phyloP scores from a whole-genome alignment of 192 early-diverging fungal genomes.

The Umbelopsis isabellina region DNA sequence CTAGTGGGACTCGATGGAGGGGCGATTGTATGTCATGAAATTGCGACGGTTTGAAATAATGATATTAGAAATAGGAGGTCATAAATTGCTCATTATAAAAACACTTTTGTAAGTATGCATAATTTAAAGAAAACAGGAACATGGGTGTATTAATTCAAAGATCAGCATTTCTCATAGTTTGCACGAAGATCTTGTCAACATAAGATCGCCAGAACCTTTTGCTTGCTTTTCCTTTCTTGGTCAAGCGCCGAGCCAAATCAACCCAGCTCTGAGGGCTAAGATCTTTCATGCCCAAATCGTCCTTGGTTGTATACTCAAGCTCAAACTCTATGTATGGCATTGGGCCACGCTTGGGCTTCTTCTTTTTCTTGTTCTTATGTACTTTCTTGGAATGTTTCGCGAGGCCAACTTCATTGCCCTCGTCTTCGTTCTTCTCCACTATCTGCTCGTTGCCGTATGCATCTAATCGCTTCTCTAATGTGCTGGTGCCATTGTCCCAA shows the following conservation, averaged over 20 bases:
- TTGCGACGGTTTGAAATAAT: too few species aligned
- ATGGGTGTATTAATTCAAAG: neutral
- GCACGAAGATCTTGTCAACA: slow-evolving; percentile 40
- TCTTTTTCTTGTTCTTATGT: slow-evolving; percentile 34
- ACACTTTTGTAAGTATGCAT: neutral
- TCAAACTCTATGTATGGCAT: slow-evolving; percentile 36
- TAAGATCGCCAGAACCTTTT: slow-evolving; percentile 34
- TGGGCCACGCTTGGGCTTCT: slow-evolving; percentile 38
- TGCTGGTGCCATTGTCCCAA: too few species aligned
- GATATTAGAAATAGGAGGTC: neutral
- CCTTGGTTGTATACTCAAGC: slow-evolving; percentile 52
- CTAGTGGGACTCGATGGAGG: too few species aligned
- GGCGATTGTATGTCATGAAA: too few species aligned
- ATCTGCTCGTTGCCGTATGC: neutral
- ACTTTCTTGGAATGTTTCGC: neutral
- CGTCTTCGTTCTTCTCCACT: neutral
- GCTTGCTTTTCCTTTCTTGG: slow-evolving; percentile 7
- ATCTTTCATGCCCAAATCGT: slow-evolving; percentile 51
- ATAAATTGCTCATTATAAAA: neutral
- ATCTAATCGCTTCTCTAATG: neutral
- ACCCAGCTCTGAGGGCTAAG: slow-evolving; percentile 50
- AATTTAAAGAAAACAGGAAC: too few species aligned
- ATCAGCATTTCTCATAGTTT: slow-evolving; percentile 24
- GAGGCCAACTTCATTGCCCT: neutral
- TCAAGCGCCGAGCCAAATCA: slow-evolving; percentile 42